Percentiles rank a stretch among this genome's conserved stretches.
Evolutionary conservation across 2,329 filamentous ascomycete species (phyloP).

Genomic region (Pseudogymnoascus sp.): DNA sequence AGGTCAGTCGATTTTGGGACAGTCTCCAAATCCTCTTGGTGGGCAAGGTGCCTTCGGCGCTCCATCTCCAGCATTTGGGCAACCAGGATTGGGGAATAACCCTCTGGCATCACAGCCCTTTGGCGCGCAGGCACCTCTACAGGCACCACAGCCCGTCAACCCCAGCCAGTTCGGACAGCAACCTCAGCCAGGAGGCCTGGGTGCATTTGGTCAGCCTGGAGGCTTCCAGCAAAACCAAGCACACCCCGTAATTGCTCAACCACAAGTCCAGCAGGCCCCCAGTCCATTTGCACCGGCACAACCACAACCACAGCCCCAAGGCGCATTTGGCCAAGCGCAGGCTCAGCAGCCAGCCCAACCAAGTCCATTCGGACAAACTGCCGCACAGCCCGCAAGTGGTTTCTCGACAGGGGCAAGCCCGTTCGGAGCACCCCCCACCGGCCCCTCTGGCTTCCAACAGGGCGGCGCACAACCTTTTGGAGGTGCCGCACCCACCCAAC

Average conservation of each 20-base stretch:
- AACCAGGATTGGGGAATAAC: slow-evolving; percentile 1
- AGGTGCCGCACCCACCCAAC: slow-evolving; percentile 18
- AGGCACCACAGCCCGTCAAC: slow-evolving; percentile 24
- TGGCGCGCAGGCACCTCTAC: slow-evolving; percentile 19
- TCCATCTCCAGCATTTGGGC: slow-evolving; percentile 12
- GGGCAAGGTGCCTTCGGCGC: slow-evolving; percentile 27
- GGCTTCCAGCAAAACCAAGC: slow-evolving; percentile 31
- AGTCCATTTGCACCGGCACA: background rate
- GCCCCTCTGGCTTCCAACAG: background rate
- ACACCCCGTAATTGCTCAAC: slow-evolving; percentile 20
- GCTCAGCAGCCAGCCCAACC: background rate
- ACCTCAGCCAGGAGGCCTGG: slow-evolving; percentile 23
- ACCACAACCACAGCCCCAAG: background rate
- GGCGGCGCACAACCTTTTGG: slow-evolving; percentile 29
- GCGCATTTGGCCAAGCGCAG: slow-evolving; percentile 4
- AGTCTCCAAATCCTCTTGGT: slow-evolving; percentile 28
- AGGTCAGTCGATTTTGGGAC: slow-evolving; percentile 31
- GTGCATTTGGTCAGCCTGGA: background rate
- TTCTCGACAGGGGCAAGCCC: background rate
- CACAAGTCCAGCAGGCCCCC: background rate
- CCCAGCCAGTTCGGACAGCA: slow-evolving; percentile 39
- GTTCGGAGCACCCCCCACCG: background rate
- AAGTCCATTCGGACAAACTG: slow-evolving; percentile 11
- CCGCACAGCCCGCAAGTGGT: background rate
- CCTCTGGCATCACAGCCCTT: slow-evolving; percentile 14